These are phyloP conservation scores for cucumber (Cucumis sativus) DNA, from an alignment of 306 rosid species.

Conservation along the genomic window DNA sequence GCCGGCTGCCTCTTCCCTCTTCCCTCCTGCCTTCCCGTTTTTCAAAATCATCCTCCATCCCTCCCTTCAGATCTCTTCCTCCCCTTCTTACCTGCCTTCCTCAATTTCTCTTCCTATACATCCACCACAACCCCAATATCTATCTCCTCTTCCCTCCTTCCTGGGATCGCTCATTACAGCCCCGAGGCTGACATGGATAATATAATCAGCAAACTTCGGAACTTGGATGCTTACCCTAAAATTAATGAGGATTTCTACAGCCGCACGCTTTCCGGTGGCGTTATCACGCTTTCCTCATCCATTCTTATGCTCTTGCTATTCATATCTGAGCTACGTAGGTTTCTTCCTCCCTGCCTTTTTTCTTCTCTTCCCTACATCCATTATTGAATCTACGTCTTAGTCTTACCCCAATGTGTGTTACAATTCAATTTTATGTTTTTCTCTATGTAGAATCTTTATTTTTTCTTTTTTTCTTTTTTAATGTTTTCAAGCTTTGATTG, in stretches of 20 bases:
- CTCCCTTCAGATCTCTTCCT: not conserved
- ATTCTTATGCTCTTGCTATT: conserved; percentile 77
- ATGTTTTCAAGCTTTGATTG: not conserved
- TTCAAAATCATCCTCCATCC: not conserved
- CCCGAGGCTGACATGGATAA: conserved; percentile 36
- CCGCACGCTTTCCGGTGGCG: conserved; percentile 95
- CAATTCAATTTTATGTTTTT: not conserved
- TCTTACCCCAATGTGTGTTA: not conserved
- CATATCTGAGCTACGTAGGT: conserved; percentile 87
- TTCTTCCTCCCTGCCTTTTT: not conserved
- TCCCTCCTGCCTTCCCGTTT: not conserved
- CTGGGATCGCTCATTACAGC: not conserved
- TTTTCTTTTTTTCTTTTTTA: too few relatives aligned
- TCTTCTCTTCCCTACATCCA: not conserved
- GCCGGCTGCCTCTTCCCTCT: not conserved
- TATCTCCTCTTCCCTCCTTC: too few relatives aligned
- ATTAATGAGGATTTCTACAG: conserved; percentile 94
- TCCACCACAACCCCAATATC: too few relatives aligned
- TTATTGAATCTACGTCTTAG: not conserved
- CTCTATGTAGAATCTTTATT: not conserved
- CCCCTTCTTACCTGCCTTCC: not conserved
- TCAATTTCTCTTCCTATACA: not conserved
- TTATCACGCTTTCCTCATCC: conserved; percentile 81
- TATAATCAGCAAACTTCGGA: conserved; percentile 76
- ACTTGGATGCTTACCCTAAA: conserved; percentile 87